Base-by-base conservation (phyloP, 202 grass and related monocot genomes). In the Elaeis oleifera region DNA sequence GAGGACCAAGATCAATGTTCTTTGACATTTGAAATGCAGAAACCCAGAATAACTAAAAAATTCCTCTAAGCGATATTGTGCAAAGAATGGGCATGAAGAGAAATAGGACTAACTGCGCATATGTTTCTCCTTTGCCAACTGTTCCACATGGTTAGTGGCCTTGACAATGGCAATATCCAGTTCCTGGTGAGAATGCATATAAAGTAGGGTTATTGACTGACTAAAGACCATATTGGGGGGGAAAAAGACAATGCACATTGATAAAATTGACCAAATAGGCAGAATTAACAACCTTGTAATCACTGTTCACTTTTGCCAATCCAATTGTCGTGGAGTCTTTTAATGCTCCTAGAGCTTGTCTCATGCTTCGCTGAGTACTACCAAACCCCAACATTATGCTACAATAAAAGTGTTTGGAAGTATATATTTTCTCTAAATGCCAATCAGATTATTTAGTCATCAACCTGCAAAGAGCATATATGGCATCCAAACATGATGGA, bases 101-200 rank as follows among this genome's bases (percentile, higher is more conserved):
- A 25, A 5, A 19, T 65, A 51, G 59, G 27, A 71, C 79, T 81
- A 48, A 81, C 79, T 81, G 58, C 53, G 22, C 59, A 76, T 56
- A 49, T 81, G 79, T 51, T 81, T 81, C 72, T 81, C 79, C 71
- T 81, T 81, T 16, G 66, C 59, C 24, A 81, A 70, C 19, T 50
- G 59, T 67, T 81, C 79, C 16, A 76, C 58, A 68, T 81, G 79
- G 59, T 81, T 81, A 50, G 79, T 81, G 3, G 79, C 79, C 36
- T 81, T 81, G 48, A 81, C 65, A 22, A 81, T 81, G 21, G 79
- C 79, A 71, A 75, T 44, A 81, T 81, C 79, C 58, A 81, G 63
- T 22, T 58, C 65, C 79, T 81, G 74, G 18, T 2, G 29, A 24
- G 3, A 21, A 61, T 16, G 68, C 27, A 9, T 51, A 48, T 25